phyloP scores from a whole-genome alignment of 2,329 filamentous ascomycete genomes.

The Uncinocarpus reesii region DNA sequence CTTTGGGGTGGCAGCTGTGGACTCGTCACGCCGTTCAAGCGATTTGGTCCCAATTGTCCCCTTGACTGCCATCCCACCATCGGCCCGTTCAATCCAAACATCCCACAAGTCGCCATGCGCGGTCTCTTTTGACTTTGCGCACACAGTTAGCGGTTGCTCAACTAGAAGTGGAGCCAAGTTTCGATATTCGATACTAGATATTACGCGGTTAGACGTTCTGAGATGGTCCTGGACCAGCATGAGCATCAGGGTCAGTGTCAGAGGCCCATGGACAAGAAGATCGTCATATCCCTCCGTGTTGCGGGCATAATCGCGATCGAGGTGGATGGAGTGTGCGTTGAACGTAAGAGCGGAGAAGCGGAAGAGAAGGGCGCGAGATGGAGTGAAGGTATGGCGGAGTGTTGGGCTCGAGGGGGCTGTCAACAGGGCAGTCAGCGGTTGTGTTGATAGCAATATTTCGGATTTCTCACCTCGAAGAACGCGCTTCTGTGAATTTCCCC shows the following conservation, averaged over 20 bases:
- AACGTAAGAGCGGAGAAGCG: constrained; percentile 83
- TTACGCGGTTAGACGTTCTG: constrained; percentile 20
- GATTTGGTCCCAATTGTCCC: constrained; percentile 36
- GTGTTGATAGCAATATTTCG: constrained; percentile 1
- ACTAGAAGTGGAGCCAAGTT: constrained; percentile 76
- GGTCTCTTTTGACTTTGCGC: constrained; percentile 46
- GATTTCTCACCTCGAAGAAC: constrained; percentile 29
- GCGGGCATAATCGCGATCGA: constrained; percentile 61
- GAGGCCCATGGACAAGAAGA: constrained; percentile 75
- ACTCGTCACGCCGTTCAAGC: neutral
- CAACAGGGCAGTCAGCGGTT: neutral
- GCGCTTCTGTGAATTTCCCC: constrained; percentile 21
- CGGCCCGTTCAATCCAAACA: constrained; percentile 54
- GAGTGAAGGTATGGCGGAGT: constrained; percentile 51
- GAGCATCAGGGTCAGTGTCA: constrained; percentile 68
- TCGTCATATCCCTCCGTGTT: constrained; percentile 63
- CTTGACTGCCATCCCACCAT: constrained; percentile 55
- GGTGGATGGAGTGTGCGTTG: constrained; percentile 86
- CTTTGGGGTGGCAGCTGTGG: neutral
- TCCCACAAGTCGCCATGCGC: constrained; percentile 43
- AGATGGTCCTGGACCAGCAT: constrained; percentile 53
- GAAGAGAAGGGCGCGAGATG: constrained; percentile 65
- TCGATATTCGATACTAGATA: constrained; percentile 60
- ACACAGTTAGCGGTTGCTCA: constrained; percentile 59
- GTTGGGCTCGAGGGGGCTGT: constrained; percentile 43